phyloP scores from a whole-genome alignment of 805 yeast species.

The Schwanniomyces sp. region DNA sequence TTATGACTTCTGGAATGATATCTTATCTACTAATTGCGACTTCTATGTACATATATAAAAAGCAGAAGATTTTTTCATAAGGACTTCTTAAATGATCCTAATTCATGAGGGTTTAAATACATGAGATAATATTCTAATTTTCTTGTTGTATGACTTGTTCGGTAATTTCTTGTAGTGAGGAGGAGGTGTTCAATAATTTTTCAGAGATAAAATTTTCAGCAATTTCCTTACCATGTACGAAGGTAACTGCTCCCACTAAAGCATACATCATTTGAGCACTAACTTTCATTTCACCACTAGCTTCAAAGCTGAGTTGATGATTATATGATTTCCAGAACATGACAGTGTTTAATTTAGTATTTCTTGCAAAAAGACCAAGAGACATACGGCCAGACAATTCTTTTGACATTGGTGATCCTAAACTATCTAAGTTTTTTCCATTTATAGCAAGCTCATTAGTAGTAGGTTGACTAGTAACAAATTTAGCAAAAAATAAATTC shows the following conservation, averaged over 20 bases:
- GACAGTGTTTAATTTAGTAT: slow-evolving; percentile 46
- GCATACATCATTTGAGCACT: slow-evolving; percentile 58
- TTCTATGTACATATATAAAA: slow-evolving; percentile 4
- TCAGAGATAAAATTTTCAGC: slow-evolving; percentile 59
- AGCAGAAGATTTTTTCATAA: slow-evolving; percentile 2
- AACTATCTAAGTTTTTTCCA: slow-evolving; percentile 53
- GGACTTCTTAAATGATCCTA: slow-evolving; percentile 14
- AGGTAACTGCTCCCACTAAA: slow-evolving; percentile 66
- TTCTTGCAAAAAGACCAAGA: slow-evolving; percentile 53
- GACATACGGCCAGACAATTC: slow-evolving; percentile 50
- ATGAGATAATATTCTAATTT: slow-evolving; percentile 22
- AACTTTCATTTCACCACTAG: slow-evolving; percentile 58
- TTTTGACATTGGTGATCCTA: slow-evolving; percentile 58
- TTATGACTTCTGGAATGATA: neutral
- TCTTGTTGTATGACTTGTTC: slow-evolving; percentile 25
- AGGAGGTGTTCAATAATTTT: slow-evolving; percentile 39
- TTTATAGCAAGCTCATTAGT: slow-evolving; percentile 38
- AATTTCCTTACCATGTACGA: slow-evolving; percentile 57
- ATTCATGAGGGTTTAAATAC: slow-evolving; percentile 12
- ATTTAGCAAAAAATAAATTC: slow-evolving; percentile 48
- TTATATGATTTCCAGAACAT: slow-evolving; percentile 70
- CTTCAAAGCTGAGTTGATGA: slow-evolving; percentile 41
- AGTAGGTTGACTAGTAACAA: slow-evolving; percentile 28
- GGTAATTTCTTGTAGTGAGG: slow-evolving; percentile 36
- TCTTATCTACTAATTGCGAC: neutral